Conservation (phyloP, 2,329 filamentous ascomycete species). For the Neoarthrinium moseri region DNA sequence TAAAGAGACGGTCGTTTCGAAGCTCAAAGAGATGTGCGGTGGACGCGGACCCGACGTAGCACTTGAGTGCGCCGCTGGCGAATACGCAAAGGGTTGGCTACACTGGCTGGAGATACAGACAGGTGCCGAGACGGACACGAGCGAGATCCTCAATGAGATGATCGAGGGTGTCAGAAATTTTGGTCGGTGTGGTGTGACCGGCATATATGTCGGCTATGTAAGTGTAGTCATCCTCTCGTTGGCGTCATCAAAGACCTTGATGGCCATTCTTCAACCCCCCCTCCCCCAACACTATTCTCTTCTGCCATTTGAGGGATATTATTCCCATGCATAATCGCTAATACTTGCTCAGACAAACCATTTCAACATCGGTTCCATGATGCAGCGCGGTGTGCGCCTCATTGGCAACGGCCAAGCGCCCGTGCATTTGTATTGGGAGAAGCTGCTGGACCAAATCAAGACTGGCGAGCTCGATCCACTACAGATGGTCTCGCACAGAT, state of each 20-base stretch:
- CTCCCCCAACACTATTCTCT: neutral
- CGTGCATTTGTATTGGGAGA: constrained; percentile 81
- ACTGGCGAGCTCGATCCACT: constrained; percentile 69
- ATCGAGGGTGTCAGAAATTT: constrained; percentile 70
- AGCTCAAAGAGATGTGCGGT: constrained; percentile 70
- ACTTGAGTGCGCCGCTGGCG: constrained; percentile 55
- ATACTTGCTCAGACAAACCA: constrained; percentile 63
- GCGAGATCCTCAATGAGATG: constrained; percentile 79
- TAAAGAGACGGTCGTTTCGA: constrained; percentile 64
- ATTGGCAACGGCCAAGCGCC: constrained; percentile 68
- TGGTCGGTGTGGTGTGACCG: constrained; percentile 75
- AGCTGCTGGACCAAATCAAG: constrained; percentile 68
- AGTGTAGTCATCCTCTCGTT: constrained; percentile 24
- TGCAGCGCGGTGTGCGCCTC: constrained; percentile 83
- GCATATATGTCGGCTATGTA: constrained; percentile 62
- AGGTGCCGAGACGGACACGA: constrained; percentile 81
- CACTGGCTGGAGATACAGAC: constrained; percentile 57
- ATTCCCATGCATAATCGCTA: neutral
- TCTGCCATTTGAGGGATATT: too few species aligned
- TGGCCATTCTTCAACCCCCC: neutral
- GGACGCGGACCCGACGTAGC: constrained; percentile 72
- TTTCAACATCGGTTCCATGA: constrained; percentile 79
- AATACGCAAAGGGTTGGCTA: constrained; percentile 61
- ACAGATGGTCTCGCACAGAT: constrained; percentile 79
- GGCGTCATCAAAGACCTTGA: constrained; percentile 7